Percentiles rank a stretch among this genome's conserved stretches.
These are phyloP conservation scores for Geotrichum cucujoidarum DNA, from an alignment of 1,139 yeast genomes.

Conservation along the genomic window DNA sequence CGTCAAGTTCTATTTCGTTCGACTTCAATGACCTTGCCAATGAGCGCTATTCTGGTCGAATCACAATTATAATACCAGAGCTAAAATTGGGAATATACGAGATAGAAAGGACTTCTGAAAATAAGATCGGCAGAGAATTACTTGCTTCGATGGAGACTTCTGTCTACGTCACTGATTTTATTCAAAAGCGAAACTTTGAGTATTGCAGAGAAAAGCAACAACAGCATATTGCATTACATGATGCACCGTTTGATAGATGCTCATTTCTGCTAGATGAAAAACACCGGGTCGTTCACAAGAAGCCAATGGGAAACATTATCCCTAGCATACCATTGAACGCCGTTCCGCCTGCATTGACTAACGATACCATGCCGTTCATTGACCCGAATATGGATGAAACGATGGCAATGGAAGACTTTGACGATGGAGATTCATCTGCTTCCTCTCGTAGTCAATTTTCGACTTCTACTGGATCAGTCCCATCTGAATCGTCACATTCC, in stretches of 20 bases:
- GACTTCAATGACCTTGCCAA: slow-evolving; percentile 67
- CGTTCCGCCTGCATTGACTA: slow-evolving; percentile 57
- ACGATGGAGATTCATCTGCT: slow-evolving; percentile 15
- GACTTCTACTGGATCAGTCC: neutral
- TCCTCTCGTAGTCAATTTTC: slow-evolving; percentile 16
- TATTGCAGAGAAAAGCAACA: slow-evolving; percentile 53
- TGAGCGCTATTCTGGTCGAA: slow-evolving; percentile 53
- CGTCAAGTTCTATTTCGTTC: slow-evolving; percentile 40
- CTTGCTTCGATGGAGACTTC: slow-evolving; percentile 49
- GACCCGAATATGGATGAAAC: slow-evolving; percentile 26
- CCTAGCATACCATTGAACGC: slow-evolving; percentile 64
- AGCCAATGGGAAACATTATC: slow-evolving; percentile 40
- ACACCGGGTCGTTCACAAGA: slow-evolving; percentile 37
- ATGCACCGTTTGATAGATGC: slow-evolving; percentile 76
- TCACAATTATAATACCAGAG: slow-evolving; percentile 49
- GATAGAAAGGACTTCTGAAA: slow-evolving; percentile 16
- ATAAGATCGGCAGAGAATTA: slow-evolving; percentile 16
- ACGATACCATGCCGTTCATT: slow-evolving; percentile 27
- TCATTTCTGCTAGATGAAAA: slow-evolving; percentile 61
- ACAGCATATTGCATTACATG: slow-evolving; percentile 61
- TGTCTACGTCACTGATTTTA: slow-evolving; percentile 54
- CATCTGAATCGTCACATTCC: neutral
- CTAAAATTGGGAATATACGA: slow-evolving; percentile 39
- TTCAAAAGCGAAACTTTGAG: slow-evolving; percentile 48
- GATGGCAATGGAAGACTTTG: slow-evolving; percentile 10